A percentile compares a stretch with the other conserved stretches of the same genome.
These are phyloP conservation scores for Berberis thunbergii DNA, from an alignment of 164 flowering plant genomes.

Conservation along the genomic window DNA sequence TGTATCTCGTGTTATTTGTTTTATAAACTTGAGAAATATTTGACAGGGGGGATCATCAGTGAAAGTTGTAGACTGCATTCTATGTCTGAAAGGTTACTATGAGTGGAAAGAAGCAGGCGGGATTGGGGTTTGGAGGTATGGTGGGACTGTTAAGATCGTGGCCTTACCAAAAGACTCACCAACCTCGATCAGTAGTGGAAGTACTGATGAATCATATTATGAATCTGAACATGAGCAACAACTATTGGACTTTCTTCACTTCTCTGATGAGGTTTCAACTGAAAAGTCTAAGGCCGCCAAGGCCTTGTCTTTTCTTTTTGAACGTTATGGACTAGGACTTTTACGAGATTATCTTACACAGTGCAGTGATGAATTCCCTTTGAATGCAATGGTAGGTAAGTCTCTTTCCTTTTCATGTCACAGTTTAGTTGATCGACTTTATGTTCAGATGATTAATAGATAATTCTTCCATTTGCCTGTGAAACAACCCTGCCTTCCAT, in stretches of 20 bases:
- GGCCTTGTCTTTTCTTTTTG: slow-evolving; percentile 51
- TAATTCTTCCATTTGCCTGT: no score
- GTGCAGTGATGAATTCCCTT: slow-evolving; percentile 43
- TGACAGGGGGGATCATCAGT: slow-evolving; percentile 66
- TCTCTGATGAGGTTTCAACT: slow-evolving; percentile 40
- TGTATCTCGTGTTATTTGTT: no score
- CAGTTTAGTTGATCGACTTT: background rate
- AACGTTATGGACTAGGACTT: slow-evolving; percentile 58
- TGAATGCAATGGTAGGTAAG: slow-evolving; percentile 92
- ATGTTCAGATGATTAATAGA: no score
- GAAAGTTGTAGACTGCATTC: slow-evolving; percentile 84
- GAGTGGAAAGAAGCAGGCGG: slow-evolving; percentile 93
- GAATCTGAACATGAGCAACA: slow-evolving; percentile 50
- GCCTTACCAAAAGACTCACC: slow-evolving; percentile 42
- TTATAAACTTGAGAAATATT: background rate
- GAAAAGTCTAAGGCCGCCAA: slow-evolving; percentile 54
- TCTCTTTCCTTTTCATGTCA: slow-evolving; percentile 4
- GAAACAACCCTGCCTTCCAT: no score
- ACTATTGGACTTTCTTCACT: slow-evolving; percentile 44
- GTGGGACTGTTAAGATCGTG: slow-evolving; percentile 67
- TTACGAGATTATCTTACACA: slow-evolving; percentile 50
- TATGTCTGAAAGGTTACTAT: slow-evolving; percentile 74
- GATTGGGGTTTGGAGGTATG: slow-evolving; percentile 80
- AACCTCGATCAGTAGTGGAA: slow-evolving; percentile 47
- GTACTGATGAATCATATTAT: slow-evolving; percentile 54